These are phyloP conservation scores for Alternaria solani DNA, from an alignment of 2,329 filamentous ascomycete species.

Conservation along the genomic window DNA sequence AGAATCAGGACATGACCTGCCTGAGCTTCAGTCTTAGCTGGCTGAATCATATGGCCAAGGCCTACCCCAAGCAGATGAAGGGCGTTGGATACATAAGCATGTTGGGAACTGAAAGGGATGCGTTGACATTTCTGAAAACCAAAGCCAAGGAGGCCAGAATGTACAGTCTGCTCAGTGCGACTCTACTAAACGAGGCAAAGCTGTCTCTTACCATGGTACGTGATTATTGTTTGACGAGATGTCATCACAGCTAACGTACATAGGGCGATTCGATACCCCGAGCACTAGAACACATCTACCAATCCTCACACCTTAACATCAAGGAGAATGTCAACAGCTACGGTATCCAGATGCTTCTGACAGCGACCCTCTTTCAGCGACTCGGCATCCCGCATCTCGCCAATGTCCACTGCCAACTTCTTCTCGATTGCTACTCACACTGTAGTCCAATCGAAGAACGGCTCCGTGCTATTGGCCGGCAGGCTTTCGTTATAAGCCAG, in stretches of 20 bases:
- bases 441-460: constrained; percentile 76
- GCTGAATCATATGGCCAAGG: constrained; percentile 92
- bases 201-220: constrained; percentile 76
- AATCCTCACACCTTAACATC: constrained; percentile 83
- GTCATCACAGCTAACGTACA: constrained; percentile 4
- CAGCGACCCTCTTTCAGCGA: constrained; percentile 76
- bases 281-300: constrained; percentile 80
- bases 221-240: not conserved
- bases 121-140: constrained; percentile 80
- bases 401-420: constrained; percentile 72
- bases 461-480: constrained; percentile 75
- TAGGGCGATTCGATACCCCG: constrained; percentile 65
- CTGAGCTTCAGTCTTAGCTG: constrained; percentile 95
- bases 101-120: constrained; percentile 81
- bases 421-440: constrained; percentile 75
- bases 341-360: constrained; percentile 76
- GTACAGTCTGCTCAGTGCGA: constrained; percentile 84
- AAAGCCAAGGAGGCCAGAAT: constrained; percentile 88
- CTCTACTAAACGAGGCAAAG: constrained; percentile 85
- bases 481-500: constrained; percentile 71
- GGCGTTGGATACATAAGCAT: constrained; percentile 75
- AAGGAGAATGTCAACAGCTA: constrained; percentile 77
- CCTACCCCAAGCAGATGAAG: constrained; percentile 77
- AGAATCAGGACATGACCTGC: constrained; percentile 90
- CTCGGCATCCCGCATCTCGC: constrained; percentile 70